Evolutionary conservation across 345 rosid genomes (phyloP).

Genomic region (Nasturtium officinale): DNA sequence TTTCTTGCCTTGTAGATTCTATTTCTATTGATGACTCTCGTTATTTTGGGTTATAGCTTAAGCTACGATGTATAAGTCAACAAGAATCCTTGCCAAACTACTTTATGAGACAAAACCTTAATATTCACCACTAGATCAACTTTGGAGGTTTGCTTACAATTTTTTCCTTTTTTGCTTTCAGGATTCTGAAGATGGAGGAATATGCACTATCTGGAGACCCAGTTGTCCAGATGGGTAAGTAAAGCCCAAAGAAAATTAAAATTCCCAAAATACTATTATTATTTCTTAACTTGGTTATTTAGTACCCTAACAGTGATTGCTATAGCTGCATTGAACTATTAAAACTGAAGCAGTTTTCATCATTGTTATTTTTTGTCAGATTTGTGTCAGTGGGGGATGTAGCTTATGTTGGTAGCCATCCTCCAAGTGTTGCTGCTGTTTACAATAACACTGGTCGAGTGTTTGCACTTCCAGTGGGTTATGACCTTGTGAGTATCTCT

Average conservation of each 20-base stretch:
- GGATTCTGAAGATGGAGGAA: conserved; percentile 63
- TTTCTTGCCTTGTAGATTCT: neutral
- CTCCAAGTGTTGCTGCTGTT: conserved; percentile 90
- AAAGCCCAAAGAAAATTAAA: neutral
- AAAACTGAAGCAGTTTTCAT: conserved; percentile 29
- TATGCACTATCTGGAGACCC: conserved; percentile 93
- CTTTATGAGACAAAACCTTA: neutral
- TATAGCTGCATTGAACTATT: neutral
- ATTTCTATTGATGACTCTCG: neutral
- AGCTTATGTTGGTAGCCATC: conserved; percentile 81
- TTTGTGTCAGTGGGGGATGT: conserved; percentile 84
- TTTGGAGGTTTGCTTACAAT: conserved; percentile 12
- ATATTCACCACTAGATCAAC: conserved; percentile 1
- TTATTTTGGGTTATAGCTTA: conserved; percentile 1
- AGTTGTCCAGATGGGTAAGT: conserved; percentile 86
- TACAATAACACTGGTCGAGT: conserved; percentile 53
- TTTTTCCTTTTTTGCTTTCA: conserved; percentile 38
- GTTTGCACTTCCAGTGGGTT: conserved; percentile 79
- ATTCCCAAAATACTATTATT: neutral
- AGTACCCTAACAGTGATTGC: neutral
- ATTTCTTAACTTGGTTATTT: neutral
- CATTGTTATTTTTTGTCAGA: conserved; percentile 43
- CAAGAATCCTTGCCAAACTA: conserved; percentile 6
- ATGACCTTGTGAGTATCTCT: conserved; percentile 74
- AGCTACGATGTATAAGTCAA: neutral